Conservation (phyloP, 2,329 filamentous ascomycete genomes). For the Pseudocercospora macadamiae region DNA sequence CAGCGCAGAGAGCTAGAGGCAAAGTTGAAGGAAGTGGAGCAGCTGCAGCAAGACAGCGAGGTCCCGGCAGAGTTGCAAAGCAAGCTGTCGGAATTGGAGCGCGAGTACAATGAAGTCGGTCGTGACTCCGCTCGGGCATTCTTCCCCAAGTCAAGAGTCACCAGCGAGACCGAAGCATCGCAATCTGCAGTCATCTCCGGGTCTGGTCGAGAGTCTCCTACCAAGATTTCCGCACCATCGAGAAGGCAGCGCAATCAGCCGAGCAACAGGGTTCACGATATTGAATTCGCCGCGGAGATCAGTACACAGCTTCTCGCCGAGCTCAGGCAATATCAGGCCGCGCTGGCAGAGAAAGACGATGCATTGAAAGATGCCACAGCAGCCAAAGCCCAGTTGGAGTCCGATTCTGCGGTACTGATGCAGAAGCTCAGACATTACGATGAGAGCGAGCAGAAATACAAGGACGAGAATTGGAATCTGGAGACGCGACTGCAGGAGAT, state of each 20-base stretch:
- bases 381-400: conserved; percentile 78
- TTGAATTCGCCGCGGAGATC: conserved; percentile 98
- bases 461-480: conserved; percentile 97
- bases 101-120: conserved; percentile 92
- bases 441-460: conserved; percentile 93
- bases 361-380: conserved; percentile 73
- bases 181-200: conserved; percentile 66
- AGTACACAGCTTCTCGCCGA: conserved; percentile 93
- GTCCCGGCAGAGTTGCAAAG: conserved; percentile 80
- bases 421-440: conserved; percentile 82
- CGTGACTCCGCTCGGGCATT: conserved; percentile 87
- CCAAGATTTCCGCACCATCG: conserved; percentile 78
- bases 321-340: conserved; percentile 82
- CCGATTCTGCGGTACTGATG: conserved; percentile 76
- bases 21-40: conserved; percentile 81
- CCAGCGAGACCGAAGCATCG: conserved; percentile 29
- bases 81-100: conserved; percentile 84
- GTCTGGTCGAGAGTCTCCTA: conserved; percentile 81
- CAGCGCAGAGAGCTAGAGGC: conserved; percentile 84
- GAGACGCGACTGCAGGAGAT: conserved; percentile 91
- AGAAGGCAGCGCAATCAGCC: conserved; percentile 90
- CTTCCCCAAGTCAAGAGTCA: conserved; percentile 67
- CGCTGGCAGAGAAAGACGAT: conserved; percentile 87
- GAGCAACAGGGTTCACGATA: conserved; percentile 85
- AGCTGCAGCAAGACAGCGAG: conserved; percentile 65